Evolutionary conservation across 2,329 filamentous ascomycete species (phyloP).

Genomic region (Chrysosporium keratinophilum): DNA sequence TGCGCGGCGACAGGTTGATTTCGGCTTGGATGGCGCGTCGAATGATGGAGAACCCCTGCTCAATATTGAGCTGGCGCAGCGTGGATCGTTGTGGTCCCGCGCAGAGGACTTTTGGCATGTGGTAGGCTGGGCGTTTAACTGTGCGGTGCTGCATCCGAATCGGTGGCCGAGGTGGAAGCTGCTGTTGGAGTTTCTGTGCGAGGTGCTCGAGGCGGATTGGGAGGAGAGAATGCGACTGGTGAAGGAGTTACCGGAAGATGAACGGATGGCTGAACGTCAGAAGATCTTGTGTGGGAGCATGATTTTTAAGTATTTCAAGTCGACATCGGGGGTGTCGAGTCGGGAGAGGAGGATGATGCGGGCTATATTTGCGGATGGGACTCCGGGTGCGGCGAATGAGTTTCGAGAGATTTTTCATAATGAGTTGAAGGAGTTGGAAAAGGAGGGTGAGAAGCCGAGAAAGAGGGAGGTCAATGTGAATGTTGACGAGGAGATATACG

Average conservation of each 20-base stretch:
- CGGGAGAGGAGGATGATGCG: conserved; percentile 35
- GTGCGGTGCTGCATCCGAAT: conserved; percentile 59
- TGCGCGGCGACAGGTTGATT: conserved; percentile 14
- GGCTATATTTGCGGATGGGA: conserved; percentile 40
- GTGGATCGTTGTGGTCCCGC: conserved; percentile 59
- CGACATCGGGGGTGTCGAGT: conserved; percentile 24
- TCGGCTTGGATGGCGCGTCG: conserved; percentile 15
- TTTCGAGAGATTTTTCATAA: conserved; percentile 38
- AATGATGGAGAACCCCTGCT: conserved; percentile 40
- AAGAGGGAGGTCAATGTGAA: conserved; percentile 36
- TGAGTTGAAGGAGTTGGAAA: conserved; percentile 32
- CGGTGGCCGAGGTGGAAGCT: conserved; percentile 73
- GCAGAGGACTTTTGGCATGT: conserved; percentile 82
- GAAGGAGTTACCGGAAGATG: conserved; percentile 10
- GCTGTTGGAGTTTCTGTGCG: conserved; percentile 64
- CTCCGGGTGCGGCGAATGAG: conserved; percentile 28
- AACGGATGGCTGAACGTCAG: neutral
- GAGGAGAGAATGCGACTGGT: conserved; percentile 22
- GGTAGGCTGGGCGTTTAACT: conserved; percentile 88
- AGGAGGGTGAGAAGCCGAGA: conserved; percentile 25
- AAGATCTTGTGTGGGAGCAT: conserved; percentile 31
- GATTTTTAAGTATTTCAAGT: conserved; percentile 35
- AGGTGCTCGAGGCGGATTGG: conserved; percentile 39
- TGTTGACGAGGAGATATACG: conserved; percentile 38
- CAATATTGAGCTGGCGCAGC: conserved; percentile 50